A percentile compares a stretch with the other conserved stretches of the same genome.
phyloP scores from a whole-genome alignment of 495 filamentous ascomycete genomes.

The Penicillium steckii region DNA sequence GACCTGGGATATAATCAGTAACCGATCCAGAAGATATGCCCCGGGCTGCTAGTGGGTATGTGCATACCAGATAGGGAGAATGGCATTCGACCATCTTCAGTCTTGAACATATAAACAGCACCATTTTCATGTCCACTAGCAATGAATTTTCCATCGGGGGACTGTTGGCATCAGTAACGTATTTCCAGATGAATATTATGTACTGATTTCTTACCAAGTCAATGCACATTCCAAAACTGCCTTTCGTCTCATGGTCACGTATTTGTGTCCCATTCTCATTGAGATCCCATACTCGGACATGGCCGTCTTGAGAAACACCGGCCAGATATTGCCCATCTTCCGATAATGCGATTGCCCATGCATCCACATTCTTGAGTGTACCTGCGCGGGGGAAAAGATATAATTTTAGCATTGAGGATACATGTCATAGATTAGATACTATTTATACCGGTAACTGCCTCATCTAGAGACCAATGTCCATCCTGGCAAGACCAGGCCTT shows the following conservation, averaged over 20 bases:
- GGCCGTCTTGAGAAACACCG: constrained; percentile 76
- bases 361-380: constrained; percentile 44
- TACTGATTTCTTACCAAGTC: constrained; percentile 74
- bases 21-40: background rate
- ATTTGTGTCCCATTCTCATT: constrained; percentile 54
- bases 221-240: constrained; percentile 83
- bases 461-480: constrained; percentile 52
- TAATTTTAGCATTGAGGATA: background rate
- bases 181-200: background rate
- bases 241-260: constrained; percentile 84
- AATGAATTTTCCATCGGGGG: constrained; percentile 75
- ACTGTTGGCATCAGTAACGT: constrained; percentile 39
- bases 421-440: background rate
- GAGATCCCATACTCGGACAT: constrained; percentile 86
- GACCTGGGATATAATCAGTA: constrained; percentile 48
- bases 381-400: background rate
- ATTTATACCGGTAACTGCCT: constrained; percentile 42
- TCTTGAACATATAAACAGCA: constrained; percentile 91
- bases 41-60: too few species aligned
- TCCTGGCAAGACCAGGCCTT: constrained; percentile 71
- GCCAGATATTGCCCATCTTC: constrained; percentile 79
- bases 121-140: constrained; percentile 93
- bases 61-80: constrained; percentile 74
- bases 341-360: constrained; percentile 86
- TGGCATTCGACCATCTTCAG: constrained; percentile 78